Conservation (phyloP, 2,329 filamentous ascomycete species). For the Didymella glomerata region DNA sequence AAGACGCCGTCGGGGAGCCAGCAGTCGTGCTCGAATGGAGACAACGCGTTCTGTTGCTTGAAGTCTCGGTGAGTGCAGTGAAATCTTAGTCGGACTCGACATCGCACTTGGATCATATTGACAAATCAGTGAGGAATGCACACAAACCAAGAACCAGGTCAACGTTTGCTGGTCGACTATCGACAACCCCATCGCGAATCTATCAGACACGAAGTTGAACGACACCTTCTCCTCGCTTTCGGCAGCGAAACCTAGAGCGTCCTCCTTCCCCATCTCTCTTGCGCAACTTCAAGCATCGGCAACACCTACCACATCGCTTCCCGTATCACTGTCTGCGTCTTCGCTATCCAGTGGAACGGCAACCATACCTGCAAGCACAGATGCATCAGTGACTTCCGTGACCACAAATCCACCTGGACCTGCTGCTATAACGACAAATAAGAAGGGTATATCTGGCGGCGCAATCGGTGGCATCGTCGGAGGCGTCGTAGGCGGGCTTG, state of each 20-base stretch:
- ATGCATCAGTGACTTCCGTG: not conserved
- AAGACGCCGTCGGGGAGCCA: conserved; percentile 19
- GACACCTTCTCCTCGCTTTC: conserved; percentile 27
- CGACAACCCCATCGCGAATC: conserved; percentile 22
- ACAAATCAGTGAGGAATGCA: conserved; percentile 31
- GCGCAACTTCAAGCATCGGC: conserved; percentile 19
- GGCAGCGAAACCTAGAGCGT: conserved; percentile 20
- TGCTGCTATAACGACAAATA: not conserved
- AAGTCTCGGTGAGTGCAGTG: conserved; percentile 18
- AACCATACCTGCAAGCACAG: not conserved
- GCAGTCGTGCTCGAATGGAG: conserved; percentile 20
- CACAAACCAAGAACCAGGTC: conserved; percentile 25
- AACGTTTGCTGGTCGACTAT: conserved; percentile 32
- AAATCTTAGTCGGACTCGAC: not conserved
- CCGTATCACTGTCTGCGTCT: conserved; percentile 3
- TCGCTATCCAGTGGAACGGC: conserved; percentile 3
- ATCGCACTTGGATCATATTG: not conserved
- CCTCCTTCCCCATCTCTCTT: conserved; percentile 9
- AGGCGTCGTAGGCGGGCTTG: conserved; percentile 27
- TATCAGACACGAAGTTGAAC: conserved; percentile 20
- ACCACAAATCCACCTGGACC: not conserved
- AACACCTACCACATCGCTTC: conserved; percentile 12
- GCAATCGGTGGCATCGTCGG: conserved; percentile 30
- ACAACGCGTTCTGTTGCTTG: conserved; percentile 29
- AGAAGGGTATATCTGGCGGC: conserved; percentile 25